Evolutionary conservation across 306 rosid genomes (phyloP).

Genomic region (Sechiopsis laciniata): DNA sequence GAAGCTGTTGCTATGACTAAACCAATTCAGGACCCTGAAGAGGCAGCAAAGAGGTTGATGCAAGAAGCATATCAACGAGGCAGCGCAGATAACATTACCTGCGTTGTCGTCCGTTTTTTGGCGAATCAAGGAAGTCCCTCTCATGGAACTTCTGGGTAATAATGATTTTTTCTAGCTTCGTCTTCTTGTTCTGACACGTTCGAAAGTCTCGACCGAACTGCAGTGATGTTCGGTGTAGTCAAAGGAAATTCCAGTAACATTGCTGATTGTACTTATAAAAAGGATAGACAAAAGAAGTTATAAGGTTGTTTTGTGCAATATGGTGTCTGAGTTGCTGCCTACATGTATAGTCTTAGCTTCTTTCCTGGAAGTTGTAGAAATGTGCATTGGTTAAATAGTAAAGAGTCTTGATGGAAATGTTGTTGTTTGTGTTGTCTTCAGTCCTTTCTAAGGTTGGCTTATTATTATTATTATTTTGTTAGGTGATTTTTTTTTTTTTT

Average conservation of each 20-base stretch:
- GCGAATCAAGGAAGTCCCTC: conserved; percentile 51
- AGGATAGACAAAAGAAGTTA: conserved; percentile 19
- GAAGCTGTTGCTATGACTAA: conserved; percentile 84
- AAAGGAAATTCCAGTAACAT: conserved; percentile 38
- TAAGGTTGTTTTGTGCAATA: conserved; percentile 9
- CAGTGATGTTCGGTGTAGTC: conserved; percentile 18
- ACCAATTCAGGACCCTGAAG: conserved; percentile 73
- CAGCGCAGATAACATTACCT: conserved; percentile 87
- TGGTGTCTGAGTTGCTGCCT: conserved; percentile 13
- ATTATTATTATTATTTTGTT: background rate
- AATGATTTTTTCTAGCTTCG: conserved; percentile 10
- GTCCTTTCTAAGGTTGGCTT: background rate
- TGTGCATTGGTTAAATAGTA: conserved; percentile 23
- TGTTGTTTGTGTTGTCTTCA: conserved; percentile 1
- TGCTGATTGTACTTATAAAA: conserved; percentile 38
- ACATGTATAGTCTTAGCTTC: conserved; percentile 16
- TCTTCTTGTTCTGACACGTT: background rate
- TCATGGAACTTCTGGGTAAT: conserved; percentile 35
- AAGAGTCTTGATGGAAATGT: conserved; percentile 23
- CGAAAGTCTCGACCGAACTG: conserved; percentile 12
- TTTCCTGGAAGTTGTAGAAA: conserved; percentile 30
- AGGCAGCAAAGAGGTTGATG: conserved; percentile 80
- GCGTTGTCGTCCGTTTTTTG: conserved; percentile 88
- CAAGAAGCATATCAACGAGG: conserved; percentile 86
- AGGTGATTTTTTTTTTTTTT: background rate